Evolutionary conservation across 108 stramenopile species (phyloP), one percentile per base, ranked within the genome.

Genomic region (Parmales sp.): DNA sequence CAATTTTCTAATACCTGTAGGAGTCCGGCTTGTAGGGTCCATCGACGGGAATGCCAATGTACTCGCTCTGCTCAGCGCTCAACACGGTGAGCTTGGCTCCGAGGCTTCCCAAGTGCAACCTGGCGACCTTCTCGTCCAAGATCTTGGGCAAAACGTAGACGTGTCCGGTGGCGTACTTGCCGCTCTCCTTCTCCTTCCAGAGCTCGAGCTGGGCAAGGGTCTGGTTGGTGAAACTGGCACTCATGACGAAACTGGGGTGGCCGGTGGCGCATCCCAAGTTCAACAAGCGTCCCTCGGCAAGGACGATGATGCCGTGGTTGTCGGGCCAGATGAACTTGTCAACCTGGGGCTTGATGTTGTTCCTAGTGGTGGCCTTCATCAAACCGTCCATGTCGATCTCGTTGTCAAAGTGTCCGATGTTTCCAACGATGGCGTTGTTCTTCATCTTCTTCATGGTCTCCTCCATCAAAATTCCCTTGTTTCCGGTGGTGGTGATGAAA

Each of bases 321-420:
- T 88, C 83, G 60, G 81, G 76, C 78, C 95, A 99, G 64, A 93
- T 80, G 76, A 99, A 99, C 68, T 89, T 91, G 86, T 99, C 96
- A 23, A 98, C 96, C 83, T 99, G 98, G 48, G 98, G 98, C 89
- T 99, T 99, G 95, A 99, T 98, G 88, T 99, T 98, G 75, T 89
- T 78, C 64, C 95, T 86, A 86, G 83, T 91, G 75, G 92, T 86
- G 63, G 75, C 74, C 72, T 82, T 81, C 81, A 92, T 82, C 50
- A 98, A 82, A 48, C 92, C 92, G 41, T 90, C 98, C 89, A 96
- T 96, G 82, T 99, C 98, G 67, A 99, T 97, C 83, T 99, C 98
- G 83, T 99, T 99, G 79, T 99, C 98, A 72, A 99, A 99, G 91
- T 99, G 98, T 72, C 98, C 98, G 81, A 99, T 99, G 94, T 99